Percentiles rank a stretch among this genome's conserved stretches.
phyloP scores from a whole-genome alignment of 345 rosid species.

The Citrus unshiu region DNA sequence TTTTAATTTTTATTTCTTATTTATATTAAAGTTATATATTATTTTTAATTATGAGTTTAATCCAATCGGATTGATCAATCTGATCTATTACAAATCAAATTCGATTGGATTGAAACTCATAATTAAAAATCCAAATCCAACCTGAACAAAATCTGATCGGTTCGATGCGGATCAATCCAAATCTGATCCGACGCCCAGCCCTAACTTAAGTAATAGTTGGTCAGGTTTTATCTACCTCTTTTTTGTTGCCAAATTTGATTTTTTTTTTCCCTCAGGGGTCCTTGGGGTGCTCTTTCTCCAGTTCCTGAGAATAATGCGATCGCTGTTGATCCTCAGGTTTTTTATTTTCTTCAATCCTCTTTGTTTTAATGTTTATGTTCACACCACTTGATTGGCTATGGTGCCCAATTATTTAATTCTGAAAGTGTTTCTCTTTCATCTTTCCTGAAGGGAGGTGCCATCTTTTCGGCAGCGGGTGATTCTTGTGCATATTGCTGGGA shows the following conservation, averaged over 20 bases:
- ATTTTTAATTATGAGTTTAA: no score
- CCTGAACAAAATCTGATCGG: no score
- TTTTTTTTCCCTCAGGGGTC: slow-evolving; percentile 55
- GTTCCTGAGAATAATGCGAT: slow-evolving; percentile 87
- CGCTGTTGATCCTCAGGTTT: slow-evolving; percentile 69
- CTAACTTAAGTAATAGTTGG: neutral
- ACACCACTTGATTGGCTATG: neutral
- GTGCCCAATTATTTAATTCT: neutral
- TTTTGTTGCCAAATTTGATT: slow-evolving; percentile 6
- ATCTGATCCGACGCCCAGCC: no score
- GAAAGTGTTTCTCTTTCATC: neutral
- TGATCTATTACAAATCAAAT: no score
- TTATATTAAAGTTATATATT: no score
- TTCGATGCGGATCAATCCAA: no score
- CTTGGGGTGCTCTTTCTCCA: slow-evolving; percentile 95
- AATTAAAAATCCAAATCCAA: no score
- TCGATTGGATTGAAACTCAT: no score
- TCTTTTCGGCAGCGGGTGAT: slow-evolving; percentile 91
- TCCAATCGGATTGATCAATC: no score
- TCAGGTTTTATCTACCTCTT: neutral
- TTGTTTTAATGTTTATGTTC: neutral
- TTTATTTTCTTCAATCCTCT: neutral
- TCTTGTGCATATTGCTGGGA: slow-evolving; percentile 98
- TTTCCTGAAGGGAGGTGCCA: slow-evolving; percentile 58
- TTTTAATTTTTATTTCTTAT: no score